Base-by-base conservation (phyloP, 495 filamentous ascomycete species). In the Aspergillus funiculosus region DNA sequence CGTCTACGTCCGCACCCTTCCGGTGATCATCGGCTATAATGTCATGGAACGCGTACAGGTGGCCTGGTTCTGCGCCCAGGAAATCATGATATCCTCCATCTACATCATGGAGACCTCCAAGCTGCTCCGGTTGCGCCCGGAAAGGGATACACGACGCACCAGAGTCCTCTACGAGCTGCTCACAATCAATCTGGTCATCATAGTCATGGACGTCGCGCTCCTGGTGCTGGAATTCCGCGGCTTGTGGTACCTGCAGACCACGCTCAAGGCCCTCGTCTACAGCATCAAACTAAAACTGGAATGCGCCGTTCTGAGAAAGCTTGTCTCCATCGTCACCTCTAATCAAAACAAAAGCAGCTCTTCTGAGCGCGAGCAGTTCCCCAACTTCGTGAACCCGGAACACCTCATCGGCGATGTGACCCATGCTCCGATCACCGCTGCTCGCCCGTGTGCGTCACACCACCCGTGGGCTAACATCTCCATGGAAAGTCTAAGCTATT, bases 201-300 rank as follows among this genome's bases (percentile, higher is more conserved):
- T 77, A 20, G 43, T 66, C 27, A 57, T 80, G 59, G 72, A 83
- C 25, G 59, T 80, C n/a, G 57, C 68, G n/a, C 61, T 81, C 6
- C 59, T 82, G 20, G 67, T 63, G 5, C 63, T 79, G 8, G 75
- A 81, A 56, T 83, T 77, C 34, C 54, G 64, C 37, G 65, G 72
- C 13, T 61, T 69, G 30, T 79, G 78, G 46, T 60, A 68, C 14
- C 59, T 80, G 11, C 71, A 82, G 54, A 75, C 75, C 1, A 72
- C 74, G 0, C 53, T 77, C 40, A 81, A 82, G 50, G 66, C 72
- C 1, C 67, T 75, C 43, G 67, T 81, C 1, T 83, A 83, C 61
- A 74, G 73, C 46, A 66, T 82, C 53, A 83, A 83, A 57, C 68
- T 83, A 24, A 81, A 82, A 61, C 61, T 83, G 24, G 79, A 83